phyloP scores from a whole-genome alignment of 2,329 filamentous ascomycete genomes.

The Macroventuria anomochaeta region DNA sequence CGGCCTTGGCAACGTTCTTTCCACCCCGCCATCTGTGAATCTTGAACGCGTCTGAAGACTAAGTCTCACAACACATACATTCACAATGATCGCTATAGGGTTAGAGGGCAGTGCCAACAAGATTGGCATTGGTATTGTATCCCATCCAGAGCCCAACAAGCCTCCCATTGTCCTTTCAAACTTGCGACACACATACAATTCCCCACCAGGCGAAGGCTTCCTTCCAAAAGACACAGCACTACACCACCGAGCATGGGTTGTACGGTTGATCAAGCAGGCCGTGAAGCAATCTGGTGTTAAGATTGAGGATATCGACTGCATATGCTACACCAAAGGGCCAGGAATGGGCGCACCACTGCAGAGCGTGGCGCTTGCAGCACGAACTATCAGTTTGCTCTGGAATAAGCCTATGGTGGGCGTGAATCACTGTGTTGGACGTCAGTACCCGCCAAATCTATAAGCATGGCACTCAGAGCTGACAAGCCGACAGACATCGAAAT shows the following conservation, averaged over 20 bases:
- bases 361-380: slow-evolving; percentile 82
- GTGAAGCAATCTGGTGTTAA: slow-evolving; percentile 68
- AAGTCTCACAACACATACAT: slow-evolving; percentile 1
- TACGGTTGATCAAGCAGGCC: slow-evolving; percentile 78
- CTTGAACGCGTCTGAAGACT: slow-evolving; percentile 17
- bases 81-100: slow-evolving; percentile 69
- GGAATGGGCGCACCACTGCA: slow-evolving; percentile 96
- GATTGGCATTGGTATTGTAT: slow-evolving; percentile 90
- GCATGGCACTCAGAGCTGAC: neutral
- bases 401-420: slow-evolving; percentile 87
- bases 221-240: slow-evolving; percentile 94
- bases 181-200: slow-evolving; percentile 89
- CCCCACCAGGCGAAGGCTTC: slow-evolving; percentile 92
- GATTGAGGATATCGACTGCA: slow-evolving; percentile 75
- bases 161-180: slow-evolving; percentile 77
- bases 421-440: slow-evolving; percentile 93
- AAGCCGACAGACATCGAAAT: slow-evolving; percentile 81
- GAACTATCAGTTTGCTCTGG: slow-evolving; percentile 85
- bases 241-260: slow-evolving; percentile 88
- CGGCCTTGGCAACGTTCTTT: slow-evolving; percentile 16
- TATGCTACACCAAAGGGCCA: slow-evolving; percentile 94
- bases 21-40: slow-evolving; percentile 28
- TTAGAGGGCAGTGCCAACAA: slow-evolving; percentile 98
- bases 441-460: slow-evolving; percentile 29
- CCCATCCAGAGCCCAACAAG: slow-evolving; percentile 65